Evolutionary conservation across 1,139 yeast genomes (phyloP), one percentile per base, ranked within the genome.

Genomic region (Debaryomyces subglobosus): DNA sequence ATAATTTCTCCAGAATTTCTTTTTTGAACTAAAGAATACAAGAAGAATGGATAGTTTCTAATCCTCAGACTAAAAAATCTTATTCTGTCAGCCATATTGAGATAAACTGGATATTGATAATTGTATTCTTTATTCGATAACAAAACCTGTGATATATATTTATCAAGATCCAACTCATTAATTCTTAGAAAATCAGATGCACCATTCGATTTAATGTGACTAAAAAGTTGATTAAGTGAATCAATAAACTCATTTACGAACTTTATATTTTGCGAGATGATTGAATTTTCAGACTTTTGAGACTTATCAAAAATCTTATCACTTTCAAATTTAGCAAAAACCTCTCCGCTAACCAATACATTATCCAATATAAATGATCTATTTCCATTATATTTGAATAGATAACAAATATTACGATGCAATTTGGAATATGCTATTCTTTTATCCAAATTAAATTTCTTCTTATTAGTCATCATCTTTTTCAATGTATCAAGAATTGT

Each of bases 341-440:
- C 69, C 36, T 64, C 65, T 8, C 61, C 57, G 53, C 63, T 73
- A 15, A 65, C 48, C 25, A 74, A 54, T 1, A 73, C 65, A 47
- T 65, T 68, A 49, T 75, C 80, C 53, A 75, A 65, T 1, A 71
- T 62, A 36, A 64, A 71, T 0, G 78, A 63, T 25, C 61, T 56
- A 27, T 61, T 55, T 33, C 68, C 64, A 51, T 74, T 74, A 49
- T 67, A 60, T 18, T 62, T 65, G 56, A 74, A 74, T 40, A 74
- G 60, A n/a, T 55, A 49, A 2, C 53, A 44, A 35, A 74, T 63
- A 47, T 74, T 74, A 21, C 66, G 62, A 43, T 59, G 58, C 15
- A 74, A 59, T 48, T 71, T 72, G 3, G 57, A 43, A 58, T 67
- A 67, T 16, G 59, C 55, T 12, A 56, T 45, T 15, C 59, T 52